Conservation (phyloP, 805 yeast genomes). For the Cyberlindnera misumaiensis region DNA sequence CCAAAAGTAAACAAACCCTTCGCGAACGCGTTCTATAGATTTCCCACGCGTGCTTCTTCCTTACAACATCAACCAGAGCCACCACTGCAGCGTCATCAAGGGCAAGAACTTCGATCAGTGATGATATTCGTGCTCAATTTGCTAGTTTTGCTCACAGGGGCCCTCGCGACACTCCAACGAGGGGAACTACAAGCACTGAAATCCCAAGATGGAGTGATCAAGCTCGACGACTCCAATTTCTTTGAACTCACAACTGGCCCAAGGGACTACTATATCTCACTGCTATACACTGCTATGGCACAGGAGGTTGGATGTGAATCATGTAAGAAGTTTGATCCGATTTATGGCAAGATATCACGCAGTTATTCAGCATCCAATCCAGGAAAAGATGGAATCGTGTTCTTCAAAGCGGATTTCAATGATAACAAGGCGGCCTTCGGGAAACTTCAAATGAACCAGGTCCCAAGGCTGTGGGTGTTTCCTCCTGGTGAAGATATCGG, state of each 20-base stretch:
- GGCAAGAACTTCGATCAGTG: too few species aligned
- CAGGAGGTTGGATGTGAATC: conserved; percentile 36
- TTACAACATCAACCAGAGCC: too few species aligned
- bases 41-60: not conserved
- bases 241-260: conserved; percentile 35
- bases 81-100: too few species aligned
- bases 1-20: conserved; percentile 3
- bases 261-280: conserved; percentile 43
- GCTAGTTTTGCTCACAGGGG: not conserved
- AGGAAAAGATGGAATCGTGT: conserved; percentile 33
- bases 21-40: not conserved
- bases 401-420: conserved; percentile 45
- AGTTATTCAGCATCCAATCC: conserved; percentile 41
- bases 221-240: conserved; percentile 31
- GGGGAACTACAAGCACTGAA: conserved; percentile 11
- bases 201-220: conserved; percentile 31
- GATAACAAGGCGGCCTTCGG: conserved; percentile 36
- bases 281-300: conserved; percentile 46
- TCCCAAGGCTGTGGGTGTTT: conserved; percentile 64
- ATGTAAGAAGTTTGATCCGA: conserved; percentile 39
- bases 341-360: conserved; percentile 34
- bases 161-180: conserved; percentile 5
- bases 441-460: conserved; percentile 36
- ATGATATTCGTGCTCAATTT: not conserved
- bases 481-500: conserved; percentile 37